These are phyloP conservation scores for Chalaropsis thielavioides DNA, from an alignment of 2,329 filamentous ascomycete genomes.

Conservation along the genomic window DNA sequence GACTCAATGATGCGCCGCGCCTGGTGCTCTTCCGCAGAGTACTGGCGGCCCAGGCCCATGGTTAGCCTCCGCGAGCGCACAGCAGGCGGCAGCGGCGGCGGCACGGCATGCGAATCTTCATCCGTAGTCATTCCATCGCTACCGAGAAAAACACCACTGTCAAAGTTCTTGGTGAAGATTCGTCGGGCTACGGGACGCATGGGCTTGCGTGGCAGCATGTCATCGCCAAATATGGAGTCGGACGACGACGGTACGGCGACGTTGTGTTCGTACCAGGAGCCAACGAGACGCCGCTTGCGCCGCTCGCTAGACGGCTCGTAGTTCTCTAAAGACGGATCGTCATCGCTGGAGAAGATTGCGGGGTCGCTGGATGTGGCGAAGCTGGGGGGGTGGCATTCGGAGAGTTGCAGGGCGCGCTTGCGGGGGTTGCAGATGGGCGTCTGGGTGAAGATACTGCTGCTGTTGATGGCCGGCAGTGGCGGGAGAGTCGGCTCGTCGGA, in stretches of 20 bases:
- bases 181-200: slow-evolving; percentile 33
- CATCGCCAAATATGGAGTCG: slow-evolving; percentile 34
- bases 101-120: slow-evolving; percentile 5
- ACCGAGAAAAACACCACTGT: slow-evolving; percentile 56
- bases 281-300: slow-evolving; percentile 48
- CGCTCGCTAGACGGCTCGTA: slow-evolving; percentile 36
- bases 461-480: slow-evolving; percentile 25
- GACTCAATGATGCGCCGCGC: slow-evolving; percentile 34
- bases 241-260: slow-evolving; percentile 32
- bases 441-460: slow-evolving; percentile 14
- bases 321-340: slow-evolving; percentile 52
- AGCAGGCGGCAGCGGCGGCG: slow-evolving; percentile 6
- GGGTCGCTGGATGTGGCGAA: slow-evolving; percentile 54
- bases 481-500: slow-evolving; percentile 31
- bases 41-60: slow-evolving; percentile 14
- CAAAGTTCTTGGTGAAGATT: slow-evolving; percentile 43
- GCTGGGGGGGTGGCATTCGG: slow-evolving; percentile 23
- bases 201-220: slow-evolving; percentile 21
- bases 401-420: slow-evolving; percentile 26
- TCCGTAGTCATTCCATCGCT: slow-evolving; percentile 28
- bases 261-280: slow-evolving; percentile 51
- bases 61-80: slow-evolving; percentile 6
- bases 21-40: slow-evolving; percentile 30
- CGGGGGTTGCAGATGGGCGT: slow-evolving; percentile 25
- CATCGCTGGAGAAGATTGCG: slow-evolving; percentile 56